Evolutionary conservation across 768 basidiomycete genomes (phyloP), one percentile per base, ranked within the genome.

Genomic region (Hemileccinum impolitum): DNA sequence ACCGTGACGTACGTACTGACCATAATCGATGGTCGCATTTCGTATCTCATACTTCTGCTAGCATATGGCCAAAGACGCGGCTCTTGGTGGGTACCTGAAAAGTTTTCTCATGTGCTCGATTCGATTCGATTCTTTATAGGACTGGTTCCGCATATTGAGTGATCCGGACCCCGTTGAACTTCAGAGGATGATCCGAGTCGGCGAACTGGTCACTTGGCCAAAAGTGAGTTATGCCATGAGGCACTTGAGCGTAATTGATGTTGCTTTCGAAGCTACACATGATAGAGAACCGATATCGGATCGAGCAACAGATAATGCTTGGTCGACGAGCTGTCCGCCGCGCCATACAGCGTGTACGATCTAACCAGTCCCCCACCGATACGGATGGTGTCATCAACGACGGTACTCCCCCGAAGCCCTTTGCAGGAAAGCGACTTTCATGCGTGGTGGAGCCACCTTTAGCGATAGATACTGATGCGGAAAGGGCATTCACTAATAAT

Each of bases 171-270:
- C 79, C 7, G 61, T 70, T 8, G 91, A 97, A 65, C 74, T 99
- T 46, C 82, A 80, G 51, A 74, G 92, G 52, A 93, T 97, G 91
- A 80, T 96, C 52, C 73, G 74, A 47, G 88, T 92, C 0, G 96
- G 96, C 11, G 77, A 96, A 69, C 64, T 81, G 10, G 95, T 93
- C 25, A 90, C 96, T n/a, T 99, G 93, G 93, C 95, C 96, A 0
- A 97, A 95, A 74, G 90, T 95, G 55, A 49, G 72, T 43, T 4
- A 13, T 47, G 21, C 35, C 11, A 21, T 11, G 19, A 8, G n/a
- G 18, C 1, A 6, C n/a, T 46, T 34, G 35, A 32, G 15, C 38
- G 15, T 3, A 42, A 51, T 45, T 63, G 32, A 65, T 40, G 19
- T 50, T 15, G 6, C n/a, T 8, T 43, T 9, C 38, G 39, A 42